Evolutionary conservation across 345 rosid species (phyloP).

Genomic region (Mallotus nudiflorus): DNA sequence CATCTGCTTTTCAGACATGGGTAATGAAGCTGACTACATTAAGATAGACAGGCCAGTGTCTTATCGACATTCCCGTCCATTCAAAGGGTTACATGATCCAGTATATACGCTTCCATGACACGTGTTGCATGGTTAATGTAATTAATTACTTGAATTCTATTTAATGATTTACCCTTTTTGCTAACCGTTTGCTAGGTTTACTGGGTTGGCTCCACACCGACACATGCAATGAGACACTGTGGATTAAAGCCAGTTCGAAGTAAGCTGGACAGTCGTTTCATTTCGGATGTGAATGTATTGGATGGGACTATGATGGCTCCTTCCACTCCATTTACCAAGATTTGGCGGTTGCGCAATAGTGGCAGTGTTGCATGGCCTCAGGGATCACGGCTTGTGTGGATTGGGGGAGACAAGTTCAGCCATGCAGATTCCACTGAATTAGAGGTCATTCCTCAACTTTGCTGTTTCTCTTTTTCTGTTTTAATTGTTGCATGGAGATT

Average conservation of each 20-base stretch:
- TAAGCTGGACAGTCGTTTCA: constrained; percentile 76
- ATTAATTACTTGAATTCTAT: neutral
- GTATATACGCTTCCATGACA: constrained; percentile 32
- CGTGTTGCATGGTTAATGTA: neutral
- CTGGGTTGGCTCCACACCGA: constrained; percentile 33
- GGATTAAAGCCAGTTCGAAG: constrained; percentile 39
- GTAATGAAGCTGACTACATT: constrained; percentile 61
- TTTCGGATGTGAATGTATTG: constrained; percentile 72
- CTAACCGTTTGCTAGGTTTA: constrained; percentile 10
- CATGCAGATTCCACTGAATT: constrained; percentile 42
- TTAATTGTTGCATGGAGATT: neutral
- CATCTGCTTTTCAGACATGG: constrained; percentile 74
- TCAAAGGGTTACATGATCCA: constrained; percentile 35
- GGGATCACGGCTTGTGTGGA: constrained; percentile 70
- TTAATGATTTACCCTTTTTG: neutral
- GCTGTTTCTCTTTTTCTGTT: neutral
- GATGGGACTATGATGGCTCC: constrained; percentile 90
- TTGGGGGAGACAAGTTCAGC: constrained; percentile 69
- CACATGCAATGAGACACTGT: constrained; percentile 22
- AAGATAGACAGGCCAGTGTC: constrained; percentile 66
- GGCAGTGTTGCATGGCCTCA: constrained; percentile 68
- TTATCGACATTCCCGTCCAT: constrained; percentile 27
- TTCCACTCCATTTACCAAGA: constrained; percentile 71
- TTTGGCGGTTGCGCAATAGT: constrained; percentile 87
- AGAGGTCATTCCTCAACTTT: constrained; percentile 42